Base-by-base conservation (phyloP, 257 asterid species). In the Solanum okadae region DNA sequence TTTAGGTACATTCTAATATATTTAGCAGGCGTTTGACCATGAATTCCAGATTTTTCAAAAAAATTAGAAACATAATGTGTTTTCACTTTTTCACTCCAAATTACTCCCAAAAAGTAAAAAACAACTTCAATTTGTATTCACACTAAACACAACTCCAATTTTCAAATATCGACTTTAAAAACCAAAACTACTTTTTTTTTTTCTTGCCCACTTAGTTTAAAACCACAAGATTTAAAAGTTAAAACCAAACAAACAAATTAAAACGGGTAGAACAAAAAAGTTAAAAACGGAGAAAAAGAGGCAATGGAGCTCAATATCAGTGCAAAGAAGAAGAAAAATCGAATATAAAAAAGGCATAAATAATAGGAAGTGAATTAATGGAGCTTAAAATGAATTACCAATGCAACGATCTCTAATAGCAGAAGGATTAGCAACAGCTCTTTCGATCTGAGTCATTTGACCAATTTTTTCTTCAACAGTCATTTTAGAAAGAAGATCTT, bases 401-500 rank as follows among this genome's bases (percentile, higher is more conserved):
- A 95, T 94, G 88, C 84, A 93, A 38, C 91, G 93, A 85, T 93
- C 92, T 88, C 65, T 93, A 18, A 95, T 86, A 63, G 78, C 92
- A 27, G 93, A 89, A 61, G 92, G 90, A 34, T 93, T 91, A 65
- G 95, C 93, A 29, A 95, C 96, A 22, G 90, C 87, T 49, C 98
- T 95, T 75, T 95, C 98, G 92, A 95, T 95, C 94, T 94, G 98
- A 35, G 98, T 95, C 93, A 97, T 97, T 85, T 97, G 99, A 52
- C 98, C 98, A 81, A 97, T 94, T 91, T 97, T 97, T n/a, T 97
- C 99, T 33, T 70, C 85, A 25, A 97, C 92, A 14, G 98, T 95
- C 99, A 97, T 95, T 79, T 96, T 93, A 49, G 97, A 90, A 85
- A 96, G 92, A 76, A 97, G 95, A 89, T 96, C 98, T 86, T 93